Conservation (phyloP, 352 stramenopile species). For the Albugo candida region DNA sequence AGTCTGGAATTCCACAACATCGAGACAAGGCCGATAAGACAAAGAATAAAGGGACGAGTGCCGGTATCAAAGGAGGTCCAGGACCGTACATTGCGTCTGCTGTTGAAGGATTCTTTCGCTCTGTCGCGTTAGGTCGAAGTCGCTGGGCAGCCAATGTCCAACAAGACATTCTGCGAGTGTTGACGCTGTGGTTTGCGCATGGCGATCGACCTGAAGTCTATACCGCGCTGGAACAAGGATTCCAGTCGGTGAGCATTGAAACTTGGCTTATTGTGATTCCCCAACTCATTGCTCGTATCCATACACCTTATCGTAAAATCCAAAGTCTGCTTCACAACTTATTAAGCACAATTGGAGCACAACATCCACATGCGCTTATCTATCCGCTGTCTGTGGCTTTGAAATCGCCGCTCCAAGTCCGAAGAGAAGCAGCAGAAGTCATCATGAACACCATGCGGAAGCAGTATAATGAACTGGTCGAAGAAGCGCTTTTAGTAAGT, state of each 20-base stretch:
- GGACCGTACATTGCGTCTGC: conserved; percentile 42
- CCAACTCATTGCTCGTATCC: conserved; percentile 86
- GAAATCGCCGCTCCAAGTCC: conserved; percentile 83
- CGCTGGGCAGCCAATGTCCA: conserved; percentile 92
- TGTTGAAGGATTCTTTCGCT: conserved; percentile 87
- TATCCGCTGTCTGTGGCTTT: conserved; percentile 94
- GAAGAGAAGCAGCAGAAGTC: conserved; percentile 82
- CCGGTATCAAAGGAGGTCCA: conserved; percentile 6
- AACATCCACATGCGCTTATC: conserved; percentile 96
- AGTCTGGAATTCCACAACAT: conserved; percentile 1
- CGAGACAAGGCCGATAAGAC: neutral
- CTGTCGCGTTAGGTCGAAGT: conserved; percentile 89
- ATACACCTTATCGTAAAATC: conserved; percentile 40
- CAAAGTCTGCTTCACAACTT: conserved; percentile 76
- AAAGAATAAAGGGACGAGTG: neutral
- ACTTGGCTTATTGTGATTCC: conserved; percentile 97
- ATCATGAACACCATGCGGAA: conserved; percentile 90
- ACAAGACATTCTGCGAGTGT: conserved; percentile 95
- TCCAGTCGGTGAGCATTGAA: conserved; percentile 88
- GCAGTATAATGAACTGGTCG: conserved; percentile 87
- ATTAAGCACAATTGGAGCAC: conserved; percentile 74
- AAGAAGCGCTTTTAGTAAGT: conserved; percentile 88
- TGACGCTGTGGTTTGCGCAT: conserved; percentile 97
- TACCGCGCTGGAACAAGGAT: conserved; percentile 44
- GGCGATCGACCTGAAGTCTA: conserved; percentile 84